These are phyloP conservation scores for Pseudozyma sp. DNA, from an alignment of 1,284 basidiomycete species.

Conservation along the genomic window DNA sequence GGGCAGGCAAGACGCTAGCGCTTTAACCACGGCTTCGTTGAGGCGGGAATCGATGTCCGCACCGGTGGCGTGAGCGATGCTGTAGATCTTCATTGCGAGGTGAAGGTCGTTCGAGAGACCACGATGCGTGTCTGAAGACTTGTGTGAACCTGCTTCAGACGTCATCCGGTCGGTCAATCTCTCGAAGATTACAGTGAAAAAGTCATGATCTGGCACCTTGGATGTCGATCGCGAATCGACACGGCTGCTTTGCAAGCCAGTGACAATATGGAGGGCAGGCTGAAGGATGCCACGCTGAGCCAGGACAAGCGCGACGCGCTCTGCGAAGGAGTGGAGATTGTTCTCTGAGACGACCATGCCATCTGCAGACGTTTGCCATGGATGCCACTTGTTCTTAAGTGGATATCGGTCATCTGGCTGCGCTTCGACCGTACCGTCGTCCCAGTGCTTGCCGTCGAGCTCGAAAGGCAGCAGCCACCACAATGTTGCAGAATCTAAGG, in stretches of 20 bases:
- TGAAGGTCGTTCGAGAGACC: conserved; percentile 27
- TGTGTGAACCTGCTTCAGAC: conserved; percentile 2
- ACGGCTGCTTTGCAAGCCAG: conserved; percentile 8
- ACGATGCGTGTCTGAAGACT: conserved; percentile 20
- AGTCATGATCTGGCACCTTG: conserved; percentile 34
- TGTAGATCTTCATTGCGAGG: conserved; percentile 29
- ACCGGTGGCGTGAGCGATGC: conserved; percentile 10
- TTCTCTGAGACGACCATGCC: conserved; percentile 13
- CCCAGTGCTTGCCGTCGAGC: conserved; percentile 7
- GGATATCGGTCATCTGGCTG: conserved; percentile 17
- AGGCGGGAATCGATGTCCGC: conserved; percentile 26
- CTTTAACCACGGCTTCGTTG: conserved; percentile 30
- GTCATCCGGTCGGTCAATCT: conserved; percentile 29
- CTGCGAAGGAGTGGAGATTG: conserved; percentile 32
- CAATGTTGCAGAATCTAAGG: conserved; percentile 30
- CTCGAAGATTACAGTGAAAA: conserved; percentile 30
- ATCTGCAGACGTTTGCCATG: conserved; percentile 30
- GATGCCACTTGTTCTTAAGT: conserved; percentile 37
- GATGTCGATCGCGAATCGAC: background rate
- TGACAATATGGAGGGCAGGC: conserved; percentile 35
- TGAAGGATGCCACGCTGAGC: conserved; percentile 37
- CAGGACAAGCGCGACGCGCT: conserved; percentile 39
- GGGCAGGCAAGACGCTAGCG: conserved; percentile 25
- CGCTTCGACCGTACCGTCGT: background rate
- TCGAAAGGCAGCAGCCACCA: conserved; percentile 46